These are phyloP conservation scores for Lecanicillium sp. DNA, from an alignment of 2,329 filamentous ascomycete species.

Conservation along the genomic window DNA sequence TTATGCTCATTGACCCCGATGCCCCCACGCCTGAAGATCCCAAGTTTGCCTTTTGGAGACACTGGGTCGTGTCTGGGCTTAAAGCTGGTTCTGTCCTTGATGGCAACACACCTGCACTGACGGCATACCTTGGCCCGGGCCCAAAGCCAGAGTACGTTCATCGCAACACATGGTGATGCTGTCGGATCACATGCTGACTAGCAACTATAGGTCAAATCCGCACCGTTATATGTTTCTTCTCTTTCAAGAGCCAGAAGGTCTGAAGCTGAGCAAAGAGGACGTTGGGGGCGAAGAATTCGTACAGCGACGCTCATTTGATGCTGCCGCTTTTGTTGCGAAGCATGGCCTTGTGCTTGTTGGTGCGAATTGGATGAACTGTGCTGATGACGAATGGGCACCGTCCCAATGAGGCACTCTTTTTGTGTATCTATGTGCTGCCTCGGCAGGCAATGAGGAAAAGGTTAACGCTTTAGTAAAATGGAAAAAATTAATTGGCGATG, in stretches of 20 bases:
- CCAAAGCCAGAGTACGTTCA: slow-evolving; percentile 34
- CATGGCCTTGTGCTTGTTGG: slow-evolving; percentile 29
- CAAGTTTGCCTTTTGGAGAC: slow-evolving; percentile 46
- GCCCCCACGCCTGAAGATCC: slow-evolving; percentile 46
- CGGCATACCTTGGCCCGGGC: slow-evolving; percentile 34
- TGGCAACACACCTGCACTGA: slow-evolving; percentile 19
- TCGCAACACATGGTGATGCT: neutral
- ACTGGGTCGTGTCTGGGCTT: slow-evolving; percentile 40
- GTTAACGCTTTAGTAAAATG: too few relatives aligned
- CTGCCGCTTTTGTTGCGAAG: slow-evolving; percentile 27
- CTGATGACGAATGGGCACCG: slow-evolving; percentile 32
- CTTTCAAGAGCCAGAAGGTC: slow-evolving; percentile 28
- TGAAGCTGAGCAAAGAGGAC: slow-evolving; percentile 29
- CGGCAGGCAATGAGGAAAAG: too few relatives aligned
- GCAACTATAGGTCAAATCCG: slow-evolving; percentile 31
- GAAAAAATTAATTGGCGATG: too few relatives aligned
- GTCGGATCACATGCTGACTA: neutral
- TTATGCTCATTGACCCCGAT: slow-evolving; percentile 45
- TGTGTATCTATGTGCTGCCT: too few relatives aligned
- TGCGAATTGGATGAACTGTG: slow-evolving; percentile 38
- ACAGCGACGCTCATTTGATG: slow-evolving; percentile 33
- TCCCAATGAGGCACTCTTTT: neutral
- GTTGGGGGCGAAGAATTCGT: slow-evolving; percentile 38
- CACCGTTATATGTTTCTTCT: slow-evolving; percentile 38
- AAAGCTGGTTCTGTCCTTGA: slow-evolving; percentile 24